Conservation (phyloP, 2,329 filamentous ascomycete species). For the Aspergillus sp. region DNA sequence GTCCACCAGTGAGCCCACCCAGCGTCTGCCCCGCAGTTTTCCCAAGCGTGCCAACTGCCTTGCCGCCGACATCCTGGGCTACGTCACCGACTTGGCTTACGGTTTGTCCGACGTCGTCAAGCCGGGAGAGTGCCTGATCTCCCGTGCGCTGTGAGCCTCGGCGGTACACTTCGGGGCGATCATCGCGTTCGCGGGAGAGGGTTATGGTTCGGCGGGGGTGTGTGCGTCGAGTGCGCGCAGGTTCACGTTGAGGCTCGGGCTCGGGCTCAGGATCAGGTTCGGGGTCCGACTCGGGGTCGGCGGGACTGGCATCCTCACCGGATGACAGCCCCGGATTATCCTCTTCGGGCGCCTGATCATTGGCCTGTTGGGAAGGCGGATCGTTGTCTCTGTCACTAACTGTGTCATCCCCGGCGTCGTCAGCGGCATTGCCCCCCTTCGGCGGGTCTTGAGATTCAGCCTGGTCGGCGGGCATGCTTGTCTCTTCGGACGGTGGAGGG, state of each 20-base stretch:
- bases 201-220: not conserved
- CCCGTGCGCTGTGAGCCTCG: not conserved
- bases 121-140: not conserved
- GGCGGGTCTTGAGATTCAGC: no score
- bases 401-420: no score
- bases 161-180: not conserved
- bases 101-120: not conserved
- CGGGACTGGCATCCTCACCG: no score
- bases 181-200: not conserved
- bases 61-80: not conserved
- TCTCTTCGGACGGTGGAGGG: no score
- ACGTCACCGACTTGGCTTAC: not conserved
- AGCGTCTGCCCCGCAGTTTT: slow-evolving; percentile 6
- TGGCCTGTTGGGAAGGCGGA: no score
- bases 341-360: no score
- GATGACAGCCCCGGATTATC: no score
- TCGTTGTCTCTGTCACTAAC: no score
- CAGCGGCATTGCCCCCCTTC: no score
- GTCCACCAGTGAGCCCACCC: not conserved
- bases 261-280: not conserved
- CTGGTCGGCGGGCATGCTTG: no score
- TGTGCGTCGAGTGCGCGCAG: not conserved
- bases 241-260: not conserved
- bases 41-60: not conserved
- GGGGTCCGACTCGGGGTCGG: not conserved